Evolutionary conservation across 2,329 filamentous ascomycete species (phyloP), one percentile per base, ranked within the genome.

Genomic region (Phialophora verrucosa): DNA sequence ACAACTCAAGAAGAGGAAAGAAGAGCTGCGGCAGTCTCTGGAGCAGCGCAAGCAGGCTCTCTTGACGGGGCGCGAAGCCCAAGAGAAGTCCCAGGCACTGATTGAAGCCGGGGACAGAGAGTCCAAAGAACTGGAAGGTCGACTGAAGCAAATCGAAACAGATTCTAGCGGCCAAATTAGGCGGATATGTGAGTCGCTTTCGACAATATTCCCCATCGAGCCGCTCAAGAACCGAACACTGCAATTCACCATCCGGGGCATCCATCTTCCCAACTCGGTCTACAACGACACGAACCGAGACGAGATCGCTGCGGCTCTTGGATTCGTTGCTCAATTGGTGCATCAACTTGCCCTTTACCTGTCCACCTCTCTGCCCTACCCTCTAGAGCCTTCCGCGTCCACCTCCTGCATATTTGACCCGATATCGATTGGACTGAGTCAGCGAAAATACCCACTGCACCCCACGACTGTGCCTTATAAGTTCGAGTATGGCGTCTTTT

Each of bases 401-500:
- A 88, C 87, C 3, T 91, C 90, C 3, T 87, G 87, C 49, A 90
- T 94, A 64, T 85, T 88, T 55, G 93, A 97, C 74, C 88, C 90
- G 5, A 90, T 97, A 25, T 83, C 81, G 8, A 75, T 76, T 58
- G 77, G 75, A 64, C 79, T 82, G 70, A 76, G 86, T 63, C 85
- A 88, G 54, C 83, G 89, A 61, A 88, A 88, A 5, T 99, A 96
- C 73, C 95, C 95, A 0, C 84, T 99, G 0, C 93, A 93, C 77
- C 78, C 91, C 80, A 84, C 86, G 74, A 85, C 87, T 2, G 87
- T 92, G 0, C 88, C 93, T 54, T 98, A 94, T 80, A 89, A 94
- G 2, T 98, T 98, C 77, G 94, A 98, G 73, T 99, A 98, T 76
- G 95, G 85, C 11, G 95, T 97, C 75, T 99, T 98, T 74, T 82